A percentile compares a stretch with the other conserved stretches of the same genome.
phyloP scores from a whole-genome alignment of 768 basidiomycete species.

The Leucosporidium scottii region DNA sequence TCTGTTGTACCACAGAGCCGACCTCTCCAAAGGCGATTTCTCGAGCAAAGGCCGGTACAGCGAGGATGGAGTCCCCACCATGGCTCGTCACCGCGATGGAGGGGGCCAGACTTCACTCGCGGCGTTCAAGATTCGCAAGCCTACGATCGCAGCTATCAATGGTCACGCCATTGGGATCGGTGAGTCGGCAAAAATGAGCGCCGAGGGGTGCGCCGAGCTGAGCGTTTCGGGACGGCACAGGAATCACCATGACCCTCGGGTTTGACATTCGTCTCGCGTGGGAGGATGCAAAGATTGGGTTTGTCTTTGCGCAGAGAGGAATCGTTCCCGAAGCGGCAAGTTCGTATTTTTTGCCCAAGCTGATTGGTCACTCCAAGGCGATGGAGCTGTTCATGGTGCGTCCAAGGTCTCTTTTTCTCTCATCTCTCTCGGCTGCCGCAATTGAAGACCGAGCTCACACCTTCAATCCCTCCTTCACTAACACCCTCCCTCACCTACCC shows the following conservation, averaged over 20 bases:
- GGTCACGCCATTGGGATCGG: constrained; percentile 8
- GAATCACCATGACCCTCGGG: constrained; percentile 7
- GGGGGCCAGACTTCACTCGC: background rate
- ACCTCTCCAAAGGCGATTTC: constrained; percentile 5
- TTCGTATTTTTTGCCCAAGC: constrained; percentile 1
- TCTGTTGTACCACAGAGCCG: background rate
- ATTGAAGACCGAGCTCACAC: background rate
- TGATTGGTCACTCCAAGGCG: constrained; percentile 4
- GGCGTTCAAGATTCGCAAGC: background rate
- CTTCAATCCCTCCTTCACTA: no score
- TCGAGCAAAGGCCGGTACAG: no score
- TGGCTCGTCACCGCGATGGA: background rate
- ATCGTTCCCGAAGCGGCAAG: constrained; percentile 2
- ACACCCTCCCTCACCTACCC: background rate
- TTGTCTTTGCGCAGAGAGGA: constrained; percentile 3
- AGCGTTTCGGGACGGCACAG: background rate
- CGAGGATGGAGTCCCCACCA: no score
- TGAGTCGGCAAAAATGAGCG: background rate
- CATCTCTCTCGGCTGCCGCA: no score
- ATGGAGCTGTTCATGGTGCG: constrained; percentile 10
- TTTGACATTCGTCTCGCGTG: background rate
- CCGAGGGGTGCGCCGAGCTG: background rate
- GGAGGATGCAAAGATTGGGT: constrained; percentile 12
- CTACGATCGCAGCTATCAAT: constrained; percentile 2
- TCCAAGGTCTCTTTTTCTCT: no score